Evolutionary conservation across 148 eudicot species (phyloP), one percentile per base, ranked within the genome.

Genomic region (Fagopyrum tataricum): DNA sequence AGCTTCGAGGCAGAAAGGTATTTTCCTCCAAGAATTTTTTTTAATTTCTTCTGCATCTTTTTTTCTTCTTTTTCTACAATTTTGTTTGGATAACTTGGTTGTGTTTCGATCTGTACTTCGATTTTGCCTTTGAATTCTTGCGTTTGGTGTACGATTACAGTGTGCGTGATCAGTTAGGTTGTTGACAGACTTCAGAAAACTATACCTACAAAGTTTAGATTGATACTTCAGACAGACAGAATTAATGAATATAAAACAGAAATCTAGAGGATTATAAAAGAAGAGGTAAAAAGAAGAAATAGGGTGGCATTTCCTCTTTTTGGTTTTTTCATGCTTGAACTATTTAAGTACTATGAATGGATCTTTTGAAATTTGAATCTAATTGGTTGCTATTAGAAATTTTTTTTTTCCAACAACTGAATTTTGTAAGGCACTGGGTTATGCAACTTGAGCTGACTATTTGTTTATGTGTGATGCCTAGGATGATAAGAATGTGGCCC

Each of bases 401-500:
- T n/a, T n/a, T n/a, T n/a, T n/a, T n/a, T n/a, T n/a, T n/a, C 20
- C 4, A 37, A 39, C 69, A 64, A 43, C 44, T 61, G 17, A 61
- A 26, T 26, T 40, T 24, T 61, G 12, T 6, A 21, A 58, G 13
- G 4, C 64, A 23, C 4, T 58, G 64, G 64, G 14, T 0, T 21
- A 61, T 61, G 40, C 15, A 39, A 48, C 21, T 69, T 73, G 40
- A 40, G 47, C 47, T 44, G 78, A 66, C 71, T 47, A 70, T 70
- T 58, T 73, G 15, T 76, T 37, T 53, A 12, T 44, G 6, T 70
- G 41, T 59, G 44, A 56, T 76, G 72, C 76, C 41, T 81, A 95
- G 98, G 98, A 95, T 82, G 98, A 95, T 78, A 95, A 89, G 79
- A 95, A 95, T 85, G 98, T 95, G 48, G 96, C 97, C n/a, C 93